A percentile compares a stretch with the other conserved stretches of the same genome.
phyloP scores from a whole-genome alignment of 768 basidiomycete genomes.

The Cyclocybe aegerita region DNA sequence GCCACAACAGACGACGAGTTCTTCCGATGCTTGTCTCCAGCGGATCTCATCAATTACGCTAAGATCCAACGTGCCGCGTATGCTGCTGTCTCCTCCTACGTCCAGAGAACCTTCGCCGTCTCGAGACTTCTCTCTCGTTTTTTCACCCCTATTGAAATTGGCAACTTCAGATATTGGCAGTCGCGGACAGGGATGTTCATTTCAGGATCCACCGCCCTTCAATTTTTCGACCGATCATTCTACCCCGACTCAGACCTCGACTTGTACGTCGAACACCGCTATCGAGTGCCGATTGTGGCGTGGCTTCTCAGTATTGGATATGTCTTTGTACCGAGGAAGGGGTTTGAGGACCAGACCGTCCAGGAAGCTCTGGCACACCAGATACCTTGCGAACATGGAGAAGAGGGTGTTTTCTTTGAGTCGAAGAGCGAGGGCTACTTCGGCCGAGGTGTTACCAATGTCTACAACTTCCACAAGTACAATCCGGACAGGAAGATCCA shows the following conservation, averaged over 20 bases:
- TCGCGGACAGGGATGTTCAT: slow-evolving; percentile 43
- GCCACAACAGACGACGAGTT: slow-evolving; percentile 11
- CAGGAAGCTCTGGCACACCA: not conserved
- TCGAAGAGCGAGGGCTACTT: slow-evolving; percentile 14
- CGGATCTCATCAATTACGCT: slow-evolving; percentile 20
- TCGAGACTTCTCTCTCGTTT: slow-evolving; percentile 3
- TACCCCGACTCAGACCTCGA: slow-evolving; percentile 53
- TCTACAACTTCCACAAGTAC: slow-evolving; percentile 31
- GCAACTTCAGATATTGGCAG: slow-evolving; percentile 40
- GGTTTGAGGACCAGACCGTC: not conserved
- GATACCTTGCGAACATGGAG: not conserved
- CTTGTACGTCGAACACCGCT: slow-evolving; percentile 39
- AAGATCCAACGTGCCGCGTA: slow-evolving; percentile 14
- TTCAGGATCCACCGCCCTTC: slow-evolving; percentile 53
- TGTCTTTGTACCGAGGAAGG: slow-evolving; percentile 11
- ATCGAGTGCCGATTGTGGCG: slow-evolving; percentile 27
- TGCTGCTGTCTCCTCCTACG: slow-evolving; percentile 12
- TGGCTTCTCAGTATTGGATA: slow-evolving; percentile 32
- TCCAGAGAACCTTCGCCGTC: slow-evolving; percentile 7
- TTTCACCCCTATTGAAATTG: slow-evolving; percentile 25
- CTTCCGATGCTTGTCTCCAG: slow-evolving; percentile 20
- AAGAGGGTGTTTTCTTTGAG: not conserved
- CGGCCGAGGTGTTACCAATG: slow-evolving; percentile 24
- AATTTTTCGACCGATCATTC: slow-evolving; percentile 45
- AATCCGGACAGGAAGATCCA: slow-evolving; percentile 32